A percentile compares a stretch with the other conserved stretches of the same genome.
Evolutionary conservation across 495 filamentous ascomycete genomes (phyloP).

Genomic region (Aspergillus cristatus): DNA sequence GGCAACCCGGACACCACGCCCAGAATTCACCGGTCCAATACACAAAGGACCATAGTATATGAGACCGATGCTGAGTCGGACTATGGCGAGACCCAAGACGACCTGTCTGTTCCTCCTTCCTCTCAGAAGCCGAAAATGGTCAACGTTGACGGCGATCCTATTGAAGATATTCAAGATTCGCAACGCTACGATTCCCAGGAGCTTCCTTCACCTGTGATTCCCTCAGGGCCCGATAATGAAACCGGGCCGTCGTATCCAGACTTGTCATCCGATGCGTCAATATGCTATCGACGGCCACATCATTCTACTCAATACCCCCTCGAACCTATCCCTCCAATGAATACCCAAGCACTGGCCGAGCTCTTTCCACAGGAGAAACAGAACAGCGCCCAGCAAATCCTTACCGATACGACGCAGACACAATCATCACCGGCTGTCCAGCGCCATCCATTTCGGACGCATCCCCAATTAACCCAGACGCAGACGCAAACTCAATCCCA

Average conservation of each 20-base stretch:
- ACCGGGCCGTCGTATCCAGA: slow-evolving; percentile 14
- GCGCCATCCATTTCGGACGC: slow-evolving; percentile 1
- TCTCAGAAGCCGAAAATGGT: slow-evolving; percentile 5
- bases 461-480: slow-evolving; percentile 1
- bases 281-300: slow-evolving; percentile 31
- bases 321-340: slow-evolving; percentile 32
- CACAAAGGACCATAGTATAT: slow-evolving; percentile 30
- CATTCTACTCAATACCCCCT: slow-evolving; percentile 35
- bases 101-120: slow-evolving; percentile 4
- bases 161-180: slow-evolving; percentile 7
- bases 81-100: slow-evolving; percentile 21
- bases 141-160: not conserved
- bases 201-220: slow-evolving; percentile 20
- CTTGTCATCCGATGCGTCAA: slow-evolving; percentile 31
- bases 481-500: slow-evolving; percentile 18
- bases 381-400: slow-evolving; percentile 11
- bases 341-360: slow-evolving; percentile 34
- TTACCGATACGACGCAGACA: slow-evolving; percentile 2
- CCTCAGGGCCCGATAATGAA: slow-evolving; percentile 14
- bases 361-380: slow-evolving; percentile 26
- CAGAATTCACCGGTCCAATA: slow-evolving; percentile 1
- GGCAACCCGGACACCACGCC: not conserved
- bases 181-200: slow-evolving; percentile 26
- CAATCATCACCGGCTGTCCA: slow-evolving; percentile 5
- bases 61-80: slow-evolving; percentile 38